Evolutionary conservation across 164 flowering plant species (phyloP).

Genomic region (Vitis riparia): DNA sequence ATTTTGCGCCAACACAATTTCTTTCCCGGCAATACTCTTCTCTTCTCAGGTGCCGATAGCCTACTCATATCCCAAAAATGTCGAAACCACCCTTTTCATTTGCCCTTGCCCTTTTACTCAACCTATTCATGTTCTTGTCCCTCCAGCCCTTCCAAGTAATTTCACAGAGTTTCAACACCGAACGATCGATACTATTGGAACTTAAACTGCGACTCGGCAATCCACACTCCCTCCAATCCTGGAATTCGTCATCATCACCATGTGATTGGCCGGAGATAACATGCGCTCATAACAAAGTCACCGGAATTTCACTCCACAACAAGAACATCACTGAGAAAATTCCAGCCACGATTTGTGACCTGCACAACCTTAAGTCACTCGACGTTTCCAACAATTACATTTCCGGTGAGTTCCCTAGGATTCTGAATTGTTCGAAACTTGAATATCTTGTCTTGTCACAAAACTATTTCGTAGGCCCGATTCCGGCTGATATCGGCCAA

Average conservation of each 20-base stretch:
- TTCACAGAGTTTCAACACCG: slow-evolving; percentile 27
- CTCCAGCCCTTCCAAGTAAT: slow-evolving; percentile 29
- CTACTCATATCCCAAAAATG: no score
- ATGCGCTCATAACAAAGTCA: slow-evolving; percentile 41
- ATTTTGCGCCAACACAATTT: no score
- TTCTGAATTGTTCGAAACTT: slow-evolving; percentile 57
- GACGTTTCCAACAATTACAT: slow-evolving; percentile 45
- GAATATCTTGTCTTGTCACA: slow-evolving; percentile 49
- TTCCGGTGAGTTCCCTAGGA: slow-evolving; percentile 59
- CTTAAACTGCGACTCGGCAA: slow-evolving; percentile 40
- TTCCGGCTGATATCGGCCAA: slow-evolving; percentile 55
- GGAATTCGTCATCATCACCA: slow-evolving; percentile 48
- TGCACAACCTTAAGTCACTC: slow-evolving; percentile 41
- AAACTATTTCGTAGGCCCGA: slow-evolving; percentile 56
- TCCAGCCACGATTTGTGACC: slow-evolving; percentile 54
- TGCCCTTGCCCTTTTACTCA: no score
- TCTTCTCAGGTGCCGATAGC: no score
- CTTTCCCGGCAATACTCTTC: no score
- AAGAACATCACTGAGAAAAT: slow-evolving; percentile 29
- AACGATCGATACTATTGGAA: slow-evolving; percentile 37
- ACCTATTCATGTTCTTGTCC: no score
- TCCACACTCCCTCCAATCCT: slow-evolving; percentile 35
- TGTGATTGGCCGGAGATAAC: slow-evolving; percentile 59
- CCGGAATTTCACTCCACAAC: slow-evolving; percentile 27
- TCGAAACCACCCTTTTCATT: no score